These are phyloP conservation scores for Rheum nobile DNA, from an alignment of 148 eudicot genomes.

Conservation along the genomic window DNA sequence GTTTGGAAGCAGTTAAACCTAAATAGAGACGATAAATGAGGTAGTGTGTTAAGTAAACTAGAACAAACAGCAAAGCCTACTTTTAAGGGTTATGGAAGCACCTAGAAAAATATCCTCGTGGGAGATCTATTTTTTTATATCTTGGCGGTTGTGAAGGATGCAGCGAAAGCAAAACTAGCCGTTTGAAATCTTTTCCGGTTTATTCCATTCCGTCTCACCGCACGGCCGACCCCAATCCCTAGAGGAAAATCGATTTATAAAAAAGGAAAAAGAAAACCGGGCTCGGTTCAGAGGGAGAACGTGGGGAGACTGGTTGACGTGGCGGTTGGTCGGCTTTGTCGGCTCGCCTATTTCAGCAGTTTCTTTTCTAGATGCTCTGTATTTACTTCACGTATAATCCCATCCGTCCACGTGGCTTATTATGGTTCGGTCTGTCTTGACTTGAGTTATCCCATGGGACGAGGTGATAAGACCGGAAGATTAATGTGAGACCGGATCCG, in stretches of 20 bases:
- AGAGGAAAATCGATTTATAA: not conserved
- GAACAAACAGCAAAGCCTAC: not conserved
- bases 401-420: not conserved
- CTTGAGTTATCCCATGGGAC: not conserved
- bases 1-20: not conserved
- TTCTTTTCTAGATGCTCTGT: not conserved
- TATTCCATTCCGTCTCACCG: not conserved
- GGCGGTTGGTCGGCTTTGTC: not conserved
- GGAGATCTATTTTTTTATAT: not conserved
- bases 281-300: not conserved
- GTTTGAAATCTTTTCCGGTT: not conserved
- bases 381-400: not conserved
- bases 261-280: not conserved
- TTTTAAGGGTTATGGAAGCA: not conserved
- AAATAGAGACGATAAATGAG: conserved; percentile 1
- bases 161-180: not conserved
- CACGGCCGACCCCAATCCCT: not conserved
- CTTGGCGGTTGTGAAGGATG: not conserved
- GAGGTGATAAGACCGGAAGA: not conserved
- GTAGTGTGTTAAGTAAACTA: conserved; percentile 3
- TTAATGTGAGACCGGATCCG: too few species aligned
- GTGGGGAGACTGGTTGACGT: not conserved
- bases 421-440: not conserved
- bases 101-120: not conserved
- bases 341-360: not conserved